phyloP scores from a whole-genome alignment of 768 basidiomycete genomes.

The Chalciporus sphaerocephalus region DNA sequence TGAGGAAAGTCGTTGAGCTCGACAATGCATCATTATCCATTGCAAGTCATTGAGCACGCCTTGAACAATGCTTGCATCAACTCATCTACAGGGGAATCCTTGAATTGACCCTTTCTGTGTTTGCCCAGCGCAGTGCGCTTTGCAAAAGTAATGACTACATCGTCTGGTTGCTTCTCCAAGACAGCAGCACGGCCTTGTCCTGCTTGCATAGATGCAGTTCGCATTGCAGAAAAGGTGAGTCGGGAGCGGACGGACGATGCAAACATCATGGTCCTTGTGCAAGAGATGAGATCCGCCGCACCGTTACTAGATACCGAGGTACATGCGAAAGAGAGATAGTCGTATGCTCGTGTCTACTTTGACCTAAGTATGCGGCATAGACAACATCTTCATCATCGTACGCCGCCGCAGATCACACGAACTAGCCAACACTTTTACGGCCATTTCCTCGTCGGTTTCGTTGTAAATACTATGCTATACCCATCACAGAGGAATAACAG shows the following conservation, averaged over 20 bases:
- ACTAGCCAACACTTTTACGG: neutral
- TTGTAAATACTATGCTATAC: neutral
- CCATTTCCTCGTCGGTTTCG: neutral
- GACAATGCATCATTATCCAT: neutral
- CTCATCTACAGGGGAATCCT: conserved; percentile 84
- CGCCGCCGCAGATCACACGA: neutral
- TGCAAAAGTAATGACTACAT: conserved; percentile 88
- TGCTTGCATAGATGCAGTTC: conserved; percentile 35
- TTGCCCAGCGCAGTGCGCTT: conserved; percentile 86
- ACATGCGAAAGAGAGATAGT: neutral
- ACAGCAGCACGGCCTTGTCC: conserved; percentile 45
- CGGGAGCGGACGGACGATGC: conserved; percentile 11
- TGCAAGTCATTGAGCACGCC: conserved; percentile 35
- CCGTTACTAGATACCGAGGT: neutral
- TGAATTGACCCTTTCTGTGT: conserved; percentile 89
- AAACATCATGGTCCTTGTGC: conserved; percentile 18
- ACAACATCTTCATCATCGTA: neutral
- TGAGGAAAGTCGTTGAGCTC: conserved; percentile 22
- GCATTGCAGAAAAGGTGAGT: conserved; percentile 7
- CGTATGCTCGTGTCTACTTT: too few relatives aligned
- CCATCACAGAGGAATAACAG: neutral
- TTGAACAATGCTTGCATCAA: conserved; percentile 79
- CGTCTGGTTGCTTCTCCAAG: conserved; percentile 68
- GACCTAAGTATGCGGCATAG: too few relatives aligned
- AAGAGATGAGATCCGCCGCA: conserved; percentile 3